These are phyloP conservation scores for Fusarium pininemorale DNA, from an alignment of 2,329 filamentous ascomycete species.

Conservation along the genomic window DNA sequence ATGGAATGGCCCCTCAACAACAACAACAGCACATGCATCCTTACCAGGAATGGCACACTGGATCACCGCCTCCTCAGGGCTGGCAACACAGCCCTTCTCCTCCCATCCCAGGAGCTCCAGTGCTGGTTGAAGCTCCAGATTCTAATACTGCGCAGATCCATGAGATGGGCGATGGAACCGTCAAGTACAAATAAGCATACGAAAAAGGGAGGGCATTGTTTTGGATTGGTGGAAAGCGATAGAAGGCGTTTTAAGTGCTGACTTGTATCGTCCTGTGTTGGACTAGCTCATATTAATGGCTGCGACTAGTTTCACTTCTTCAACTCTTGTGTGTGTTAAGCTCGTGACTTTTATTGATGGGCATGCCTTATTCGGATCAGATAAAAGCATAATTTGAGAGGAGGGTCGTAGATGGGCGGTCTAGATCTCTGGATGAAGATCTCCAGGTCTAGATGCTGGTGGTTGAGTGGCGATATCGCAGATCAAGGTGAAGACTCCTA, in stretches of 20 bases:
- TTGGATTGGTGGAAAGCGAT: not conserved
- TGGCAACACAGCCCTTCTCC: slow-evolving; percentile 14
- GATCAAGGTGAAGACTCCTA: not conserved
- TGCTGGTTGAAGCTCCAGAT: slow-evolving; percentile 15
- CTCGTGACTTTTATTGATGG: not conserved
- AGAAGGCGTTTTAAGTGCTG: slow-evolving; percentile 15
- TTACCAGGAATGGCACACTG: slow-evolving; percentile 16
- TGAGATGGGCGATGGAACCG: slow-evolving; percentile 11
- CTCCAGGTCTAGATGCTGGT: not conserved
- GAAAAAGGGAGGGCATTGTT: not conserved
- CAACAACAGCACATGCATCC: not conserved
- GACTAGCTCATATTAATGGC: not conserved
- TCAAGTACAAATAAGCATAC: not conserved
- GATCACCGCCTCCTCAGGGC: slow-evolving; percentile 1
- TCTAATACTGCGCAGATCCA: slow-evolving; percentile 1
- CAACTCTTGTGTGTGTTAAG: not conserved
- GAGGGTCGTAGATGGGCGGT: not conserved
- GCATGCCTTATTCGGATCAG: not conserved
- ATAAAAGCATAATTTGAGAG: not conserved
- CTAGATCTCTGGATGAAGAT: not conserved
- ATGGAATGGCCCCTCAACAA: slow-evolving; percentile 5
- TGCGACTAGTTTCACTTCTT: not conserved
- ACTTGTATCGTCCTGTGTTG: not conserved
- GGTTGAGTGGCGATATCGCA: not conserved
- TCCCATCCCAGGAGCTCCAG: not conserved